Percentiles rank a stretch among this genome's conserved stretches.
phyloP scores from a whole-genome alignment of 2,329 filamentous ascomycete genomes.

The Aspergillus novofumigatus region DNA sequence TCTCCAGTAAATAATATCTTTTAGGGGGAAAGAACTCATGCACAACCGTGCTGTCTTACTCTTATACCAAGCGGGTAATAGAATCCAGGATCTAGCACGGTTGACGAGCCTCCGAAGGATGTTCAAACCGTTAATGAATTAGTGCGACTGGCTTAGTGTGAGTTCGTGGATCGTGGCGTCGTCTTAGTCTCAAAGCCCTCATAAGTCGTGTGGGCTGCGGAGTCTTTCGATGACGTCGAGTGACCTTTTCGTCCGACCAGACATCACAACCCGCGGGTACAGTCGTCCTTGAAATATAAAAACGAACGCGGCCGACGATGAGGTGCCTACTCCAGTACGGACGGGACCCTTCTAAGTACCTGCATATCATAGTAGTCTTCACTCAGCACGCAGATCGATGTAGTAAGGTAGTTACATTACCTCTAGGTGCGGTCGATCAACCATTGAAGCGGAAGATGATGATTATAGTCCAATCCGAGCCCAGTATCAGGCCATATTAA shows the following conservation, averaged over 20 bases:
- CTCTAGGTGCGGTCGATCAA: background rate
- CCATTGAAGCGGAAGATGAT: background rate
- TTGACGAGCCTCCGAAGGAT: slow-evolving; percentile 3
- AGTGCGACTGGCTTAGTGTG: slow-evolving; percentile 5
- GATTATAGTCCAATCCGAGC: background rate
- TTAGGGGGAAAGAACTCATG: background rate
- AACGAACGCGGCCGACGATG: background rate
- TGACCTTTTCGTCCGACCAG: background rate
- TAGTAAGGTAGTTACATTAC: background rate
- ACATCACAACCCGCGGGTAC: background rate
- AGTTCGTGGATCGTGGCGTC: slow-evolving; percentile 14
- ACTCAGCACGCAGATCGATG: background rate
- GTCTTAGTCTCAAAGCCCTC: slow-evolving; percentile 7
- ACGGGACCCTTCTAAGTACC: background rate
- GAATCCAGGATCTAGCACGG: slow-evolving; percentile 2
- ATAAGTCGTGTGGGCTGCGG: slow-evolving; percentile 8
- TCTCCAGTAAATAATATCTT: background rate
- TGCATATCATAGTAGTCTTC: background rate
- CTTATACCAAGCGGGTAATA: slow-evolving; percentile 10
- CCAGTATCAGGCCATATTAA: background rate
- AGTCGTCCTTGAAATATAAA: background rate
- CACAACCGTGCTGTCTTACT: background rate
- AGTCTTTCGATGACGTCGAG: slow-evolving; percentile 3
- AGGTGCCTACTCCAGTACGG: background rate
- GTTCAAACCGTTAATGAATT: slow-evolving; percentile 7